Evolutionary conservation across 73 alveolate genomes (phyloP), one percentile per base, ranked within the genome.

Genomic region (Stentor roeselii): DNA sequence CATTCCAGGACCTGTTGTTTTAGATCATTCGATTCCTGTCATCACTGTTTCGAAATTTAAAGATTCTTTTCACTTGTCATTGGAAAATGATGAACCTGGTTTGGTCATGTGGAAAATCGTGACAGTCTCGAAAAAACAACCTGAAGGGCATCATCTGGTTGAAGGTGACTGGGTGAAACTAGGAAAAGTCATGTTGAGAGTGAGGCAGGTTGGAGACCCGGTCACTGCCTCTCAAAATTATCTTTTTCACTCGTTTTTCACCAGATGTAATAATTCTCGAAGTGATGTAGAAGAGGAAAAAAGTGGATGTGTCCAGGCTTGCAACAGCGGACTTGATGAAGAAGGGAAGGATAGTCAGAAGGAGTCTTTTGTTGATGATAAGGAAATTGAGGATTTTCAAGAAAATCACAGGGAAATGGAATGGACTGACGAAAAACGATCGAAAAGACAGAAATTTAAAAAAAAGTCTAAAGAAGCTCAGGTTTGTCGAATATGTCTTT

Each of bases 401-500:
- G n/a, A n/a, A n/a, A n/a, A n/a, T n/a, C n/a, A n/a, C n/a, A n/a
- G n/a, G n/a, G n/a, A n/a, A n/a, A n/a, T n/a, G n/a, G n/a, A n/a
- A n/a, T n/a, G n/a, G n/a, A n/a, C n/a, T n/a, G n/a, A n/a, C n/a
- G n/a, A n/a, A n/a, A n/a, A n/a, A n/a, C n/a, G n/a, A n/a, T n/a
- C n/a, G n/a, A n/a, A n/a, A n/a, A n/a, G n/a, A n/a, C n/a, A n/a
- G n/a, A n/a, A n/a, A n/a, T n/a, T n/a, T n/a, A n/a, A n/a, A n/a
- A n/a, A n/a, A n/a, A n/a, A n/a, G n/a, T n/a, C n/a, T n/a, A n/a
- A n/a, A n/a, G n/a, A n/a, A n/a, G n/a, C n/a, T n/a, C n/a, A n/a
- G n/a, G n/a, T n/a, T n/a, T 94, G 98, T 60, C 82, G 98, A 59
- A 94, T 94, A 40, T 94, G 98, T 80, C 85, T 90, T n/a, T n/a